phyloP scores from a whole-genome alignment of 2,329 filamentous ascomycete genomes.

The Thelonectria olida region DNA sequence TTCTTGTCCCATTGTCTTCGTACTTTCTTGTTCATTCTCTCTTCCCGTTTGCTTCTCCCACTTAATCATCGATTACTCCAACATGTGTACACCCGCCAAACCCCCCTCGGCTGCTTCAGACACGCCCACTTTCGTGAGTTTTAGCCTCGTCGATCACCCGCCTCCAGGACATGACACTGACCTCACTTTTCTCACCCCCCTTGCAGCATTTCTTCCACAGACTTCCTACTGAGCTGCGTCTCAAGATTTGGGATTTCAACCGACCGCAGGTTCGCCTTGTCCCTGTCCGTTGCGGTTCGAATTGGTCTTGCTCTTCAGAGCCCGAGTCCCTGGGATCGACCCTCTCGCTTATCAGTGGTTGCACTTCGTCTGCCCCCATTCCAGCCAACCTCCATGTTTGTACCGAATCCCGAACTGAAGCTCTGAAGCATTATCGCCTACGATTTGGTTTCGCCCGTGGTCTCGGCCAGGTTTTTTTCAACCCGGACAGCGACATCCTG shows the following conservation, averaged over 20 bases:
- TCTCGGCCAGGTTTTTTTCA: conserved; percentile 54
- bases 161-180: conserved; percentile 18
- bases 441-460: conserved; percentile 54
- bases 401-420: conserved; percentile 56
- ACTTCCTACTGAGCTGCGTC: conserved; percentile 57
- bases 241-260: conserved; percentile 58
- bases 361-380: conserved; percentile 52
- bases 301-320: conserved; percentile 34
- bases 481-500: conserved; percentile 53
- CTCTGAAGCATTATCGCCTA: conserved; percentile 51
- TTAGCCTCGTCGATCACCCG: conserved; percentile 25
- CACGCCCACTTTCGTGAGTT: conserved; percentile 21
- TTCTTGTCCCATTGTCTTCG: neutral
- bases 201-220: conserved; percentile 52
- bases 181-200: neutral
- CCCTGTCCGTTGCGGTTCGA: conserved; percentile 51
- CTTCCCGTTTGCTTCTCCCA: neutral
- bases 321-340: no score
- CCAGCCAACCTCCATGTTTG: conserved; percentile 58
- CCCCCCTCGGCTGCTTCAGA: conserved; percentile 9
- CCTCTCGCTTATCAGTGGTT: conserved; percentile 43
- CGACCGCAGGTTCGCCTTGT: conserved; percentile 55
- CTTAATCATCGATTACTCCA: neutral
- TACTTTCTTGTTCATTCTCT: neutral
- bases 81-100: conserved; percentile 4